Conservation (phyloP, 2,329 filamentous ascomycete species). For the Talaromyces verruculosus region DNA sequence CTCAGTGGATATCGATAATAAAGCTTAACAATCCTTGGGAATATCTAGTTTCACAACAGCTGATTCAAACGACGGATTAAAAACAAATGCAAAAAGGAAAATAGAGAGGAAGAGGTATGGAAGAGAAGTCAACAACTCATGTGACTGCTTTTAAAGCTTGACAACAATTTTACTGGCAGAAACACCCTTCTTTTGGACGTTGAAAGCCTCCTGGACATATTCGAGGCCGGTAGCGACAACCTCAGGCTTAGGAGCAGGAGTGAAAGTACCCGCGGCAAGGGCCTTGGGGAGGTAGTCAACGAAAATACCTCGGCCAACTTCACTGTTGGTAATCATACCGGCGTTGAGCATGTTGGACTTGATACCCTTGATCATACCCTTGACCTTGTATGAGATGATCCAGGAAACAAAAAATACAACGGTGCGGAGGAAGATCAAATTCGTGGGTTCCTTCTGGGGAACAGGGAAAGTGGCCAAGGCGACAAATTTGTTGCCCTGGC, state of each 20-base stretch:
- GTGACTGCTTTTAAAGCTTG: conserved; percentile 8
- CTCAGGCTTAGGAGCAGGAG: conserved; percentile 41
- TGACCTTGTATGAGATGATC: conserved; percentile 16
- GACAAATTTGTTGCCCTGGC: conserved; percentile 17
- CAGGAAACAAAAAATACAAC: conserved; percentile 15
- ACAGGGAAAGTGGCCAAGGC: conserved; percentile 14
- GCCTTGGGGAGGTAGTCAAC: conserved; percentile 42
- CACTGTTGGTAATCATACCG: conserved; percentile 14
- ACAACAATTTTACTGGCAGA: conserved; percentile 49
- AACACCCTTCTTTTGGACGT: conserved; percentile 43
- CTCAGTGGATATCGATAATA: conserved; percentile 11
- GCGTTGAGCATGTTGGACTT: conserved; percentile 16
- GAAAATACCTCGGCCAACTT: conserved; percentile 25
- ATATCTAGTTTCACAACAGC: background rate
- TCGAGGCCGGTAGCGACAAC: conserved; percentile 46
- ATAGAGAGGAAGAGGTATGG: background rate
- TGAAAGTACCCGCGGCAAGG: conserved; percentile 39
- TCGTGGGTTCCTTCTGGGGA: conserved; percentile 13
- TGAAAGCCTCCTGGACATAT: conserved; percentile 44
- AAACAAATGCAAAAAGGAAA: background rate
- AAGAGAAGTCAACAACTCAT: background rate
- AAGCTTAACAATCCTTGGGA: background rate
- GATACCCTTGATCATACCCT: conserved; percentile 15
- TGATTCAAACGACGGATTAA: background rate
- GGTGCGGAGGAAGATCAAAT: conserved; percentile 7